Evolutionary conservation across 2,329 filamentous ascomycete genomes (phyloP), one percentile per base, ranked within the genome.

Genomic region (Penicillium italicum): DNA sequence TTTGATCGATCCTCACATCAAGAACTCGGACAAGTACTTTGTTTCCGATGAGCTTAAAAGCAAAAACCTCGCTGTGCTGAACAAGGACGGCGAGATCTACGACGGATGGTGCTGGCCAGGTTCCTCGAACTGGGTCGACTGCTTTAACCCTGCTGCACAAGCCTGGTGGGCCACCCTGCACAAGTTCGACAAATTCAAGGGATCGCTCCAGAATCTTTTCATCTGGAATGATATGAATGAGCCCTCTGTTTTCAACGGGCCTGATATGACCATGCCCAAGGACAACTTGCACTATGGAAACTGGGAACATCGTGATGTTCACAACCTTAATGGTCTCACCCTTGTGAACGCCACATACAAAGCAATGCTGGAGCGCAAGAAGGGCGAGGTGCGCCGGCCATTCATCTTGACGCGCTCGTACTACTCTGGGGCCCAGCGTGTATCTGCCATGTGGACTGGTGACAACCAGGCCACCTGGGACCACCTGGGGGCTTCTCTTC

Each of bases 211-310:
- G 61, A 99, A 97, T 73, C 87, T 90, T 0, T 97, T 91, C 74
- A 85, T 99, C 66, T 99, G 94, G 94, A 99, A 99, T 73, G 94
- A 99, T 73, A 99, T 99, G 94, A 97, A 97, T 71, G 94, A 99
- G 77, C 94, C 94, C 0, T 97, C 94, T 0, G 94, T 99, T 1
- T 99, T 99, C 80, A 97, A 97, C 72, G 94, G 94, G 0, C 94
- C 94, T 0, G 94, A 99, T 74, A 96, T 91, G 3, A 97, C 93
- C 5, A 97, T 97, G 92, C 94, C 94, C 59, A 97, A 97, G 76
- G 94, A 99, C 78, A 99, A 99, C 71, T 76, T 99, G 30, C 94
- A 99, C 72, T 78, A 89, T 68, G 92, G 85, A 50, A 85, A 88
- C 69, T 99, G 94, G 94, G 94, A 99, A 74, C 94, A 99, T 72